Evolutionary conservation across 352 stramenopile species (phyloP), one percentile per base, ranked within the genome.

Genomic region (Globisporangium mamillatum): DNA sequence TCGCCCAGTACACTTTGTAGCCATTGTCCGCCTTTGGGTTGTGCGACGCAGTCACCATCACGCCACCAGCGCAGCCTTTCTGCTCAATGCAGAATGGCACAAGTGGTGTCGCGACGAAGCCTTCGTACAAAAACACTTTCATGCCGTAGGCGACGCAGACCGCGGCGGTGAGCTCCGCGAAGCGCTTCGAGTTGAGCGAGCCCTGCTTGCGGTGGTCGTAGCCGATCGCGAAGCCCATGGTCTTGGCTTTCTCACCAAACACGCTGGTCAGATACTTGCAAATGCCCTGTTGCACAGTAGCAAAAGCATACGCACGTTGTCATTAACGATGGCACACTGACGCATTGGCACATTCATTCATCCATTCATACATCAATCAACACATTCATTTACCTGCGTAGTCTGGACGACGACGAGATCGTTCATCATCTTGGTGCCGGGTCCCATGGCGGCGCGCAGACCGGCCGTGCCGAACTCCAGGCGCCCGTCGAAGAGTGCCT

Each of bases 11-110:
- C 0, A 98, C 89, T 75, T 99, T 99, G 85, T 99, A 99, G 46
- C 98, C 98, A 79, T 99, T 95, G 86, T 99, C 98, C 7, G 69
- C 78, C 77, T 99, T 99, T 8, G 98, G 98, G 86, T 99, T 99
- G 80, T 99, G 98, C 60, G 93, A 99, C 22, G 97, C 97, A 27
- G 95, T 98, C 55, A 98, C 91, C 93, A 98, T 98, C 36, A 98
- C 82, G 25, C 94, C 94, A 2, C 86, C 89, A 3, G 83, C 88
- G 41, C 87, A 94, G 41, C 78, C 66, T 67, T 92, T 92, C 58
- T 92, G 78, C 63, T 95, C 76, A 14, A 97, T 90, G 66, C 75
- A 88, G 64, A 90, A 96, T 16, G 89, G 89, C 74, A 99, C 93
- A 34, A 99, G 77, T 9, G 97, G 97, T 9, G 97, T 99, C n/a